A percentile compares a stretch with the other conserved stretches of the same genome.
Conservation (phyloP, 2,329 filamentous ascomycete species). For the Fusarium odoratissimum region DNA sequence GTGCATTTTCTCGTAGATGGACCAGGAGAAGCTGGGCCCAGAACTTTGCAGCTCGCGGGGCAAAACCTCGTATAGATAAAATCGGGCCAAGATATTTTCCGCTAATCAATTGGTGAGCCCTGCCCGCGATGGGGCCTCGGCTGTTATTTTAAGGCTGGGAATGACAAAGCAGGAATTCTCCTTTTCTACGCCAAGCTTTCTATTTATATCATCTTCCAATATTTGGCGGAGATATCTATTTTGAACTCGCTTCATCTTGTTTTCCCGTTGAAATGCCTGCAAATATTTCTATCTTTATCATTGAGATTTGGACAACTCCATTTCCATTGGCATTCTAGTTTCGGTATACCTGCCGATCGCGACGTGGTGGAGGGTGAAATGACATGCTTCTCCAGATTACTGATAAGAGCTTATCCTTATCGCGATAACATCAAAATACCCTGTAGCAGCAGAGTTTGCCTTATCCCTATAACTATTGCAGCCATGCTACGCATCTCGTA, state of each 20-base stretch:
- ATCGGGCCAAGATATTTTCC: conserved; percentile 21
- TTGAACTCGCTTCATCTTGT: neutral
- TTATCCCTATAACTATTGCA: too few species aligned
- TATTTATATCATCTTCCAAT: neutral
- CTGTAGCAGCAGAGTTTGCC: neutral
- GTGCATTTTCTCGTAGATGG: neutral
- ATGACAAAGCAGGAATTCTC: conserved; percentile 6
- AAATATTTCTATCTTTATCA: neutral
- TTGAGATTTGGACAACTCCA: rapidly evolving
- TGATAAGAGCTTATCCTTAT: neutral
- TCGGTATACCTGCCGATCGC: neutral
- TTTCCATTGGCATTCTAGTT: neutral
- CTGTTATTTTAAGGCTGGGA: conserved; percentile 11
- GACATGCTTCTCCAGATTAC: neutral
- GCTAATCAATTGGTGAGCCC: conserved; percentile 12
- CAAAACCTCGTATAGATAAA: conserved; percentile 24
- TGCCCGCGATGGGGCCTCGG: neutral
- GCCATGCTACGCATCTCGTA: too few species aligned
- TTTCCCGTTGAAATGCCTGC: neutral
- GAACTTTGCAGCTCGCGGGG: neutral
- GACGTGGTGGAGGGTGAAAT: neutral
- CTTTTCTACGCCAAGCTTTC: neutral
- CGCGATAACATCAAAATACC: neutral
- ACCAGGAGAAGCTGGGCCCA: neutral
- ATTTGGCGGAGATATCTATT: neutral